These are phyloP conservation scores for Solanum medicagineum DNA, from an alignment of 257 asterid genomes.

Conservation along the genomic window DNA sequence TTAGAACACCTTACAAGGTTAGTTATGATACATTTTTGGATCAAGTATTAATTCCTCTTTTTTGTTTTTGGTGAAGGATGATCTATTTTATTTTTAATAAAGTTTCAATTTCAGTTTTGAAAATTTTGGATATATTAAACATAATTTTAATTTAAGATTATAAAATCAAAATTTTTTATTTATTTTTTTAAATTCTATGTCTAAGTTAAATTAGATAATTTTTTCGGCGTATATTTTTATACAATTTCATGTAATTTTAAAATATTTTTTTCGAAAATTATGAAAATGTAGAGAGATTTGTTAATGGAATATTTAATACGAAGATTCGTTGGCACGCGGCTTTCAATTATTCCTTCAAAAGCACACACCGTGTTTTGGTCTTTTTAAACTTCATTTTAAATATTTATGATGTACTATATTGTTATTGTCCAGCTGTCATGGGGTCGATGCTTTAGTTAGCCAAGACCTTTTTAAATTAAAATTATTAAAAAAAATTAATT, in stretches of 20 bases:
- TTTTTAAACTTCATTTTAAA: neutral
- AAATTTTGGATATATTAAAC: no score
- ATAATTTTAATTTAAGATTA: no score
- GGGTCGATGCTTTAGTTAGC: neutral
- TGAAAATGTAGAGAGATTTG: neutral
- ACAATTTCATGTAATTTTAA: no score
- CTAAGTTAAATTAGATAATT: no score
- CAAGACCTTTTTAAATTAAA: neutral
- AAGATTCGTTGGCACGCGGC: neutral
- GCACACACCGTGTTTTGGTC: neutral
- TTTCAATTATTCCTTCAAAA: neutral
- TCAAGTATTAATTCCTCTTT: no score
- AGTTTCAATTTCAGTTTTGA: no score
- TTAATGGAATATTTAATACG: neutral
- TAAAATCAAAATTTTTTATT: no score
- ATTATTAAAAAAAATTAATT: neutral
- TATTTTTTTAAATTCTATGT: no score
- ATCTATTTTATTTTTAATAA: no score
- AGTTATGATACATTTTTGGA: neutral
- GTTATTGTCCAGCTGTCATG: neutral
- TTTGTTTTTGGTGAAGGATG: no score
- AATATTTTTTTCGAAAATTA: no score
- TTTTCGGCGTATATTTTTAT: no score
- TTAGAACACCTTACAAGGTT: slow-evolving; percentile 70
- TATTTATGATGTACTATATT: neutral